Evolutionary conservation across 2,329 filamentous ascomycete genomes (phyloP).

Genomic region (Trichocomaceae sp.): DNA sequence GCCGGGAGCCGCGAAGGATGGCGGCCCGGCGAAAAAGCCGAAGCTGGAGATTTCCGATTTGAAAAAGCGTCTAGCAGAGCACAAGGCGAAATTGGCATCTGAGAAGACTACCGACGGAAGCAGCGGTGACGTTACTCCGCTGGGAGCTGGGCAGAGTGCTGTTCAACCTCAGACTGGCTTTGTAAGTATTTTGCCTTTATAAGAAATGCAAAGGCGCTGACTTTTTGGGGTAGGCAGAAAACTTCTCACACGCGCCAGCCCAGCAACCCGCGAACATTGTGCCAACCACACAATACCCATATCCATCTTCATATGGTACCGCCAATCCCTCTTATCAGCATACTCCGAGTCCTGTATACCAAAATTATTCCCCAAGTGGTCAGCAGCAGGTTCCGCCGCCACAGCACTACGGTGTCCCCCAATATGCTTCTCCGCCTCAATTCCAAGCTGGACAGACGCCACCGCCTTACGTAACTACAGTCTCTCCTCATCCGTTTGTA

Average conservation of each 20-base stretch:
- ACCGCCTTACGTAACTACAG: conserved; percentile 35
- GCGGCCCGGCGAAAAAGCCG: conserved; percentile 54
- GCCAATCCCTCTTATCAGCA: conserved; percentile 39
- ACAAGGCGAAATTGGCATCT: conserved; percentile 60
- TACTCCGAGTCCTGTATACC: conserved; percentile 33
- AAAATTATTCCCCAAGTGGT: conserved; percentile 29
- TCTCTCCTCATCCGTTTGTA: conserved; percentile 36
- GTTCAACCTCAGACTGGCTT: conserved; percentile 49
- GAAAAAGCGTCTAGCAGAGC: conserved; percentile 71
- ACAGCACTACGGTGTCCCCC: conserved; percentile 21
- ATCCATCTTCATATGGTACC: conserved; percentile 38
- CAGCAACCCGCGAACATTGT: conserved; percentile 45
- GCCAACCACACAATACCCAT: conserved; percentile 32
- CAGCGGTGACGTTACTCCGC: conserved; percentile 54
- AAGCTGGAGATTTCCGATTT: conserved; percentile 71
- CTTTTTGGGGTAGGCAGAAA: conserved; percentile 29
- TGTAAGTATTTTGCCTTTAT: conserved; percentile 42
- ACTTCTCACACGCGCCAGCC: conserved; percentile 39
- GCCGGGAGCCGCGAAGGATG: conserved; percentile 38
- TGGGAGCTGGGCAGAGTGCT: conserved; percentile 41
- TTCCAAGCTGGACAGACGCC: conserved; percentile 22
- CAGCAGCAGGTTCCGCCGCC: conserved; percentile 30
- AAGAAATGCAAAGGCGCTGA: neutral
- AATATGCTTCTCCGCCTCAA: conserved; percentile 12
- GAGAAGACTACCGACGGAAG: conserved; percentile 52